These are phyloP conservation scores for Lyophyllum decastes DNA, from an alignment of 768 basidiomycete species.

Conservation along the genomic window DNA sequence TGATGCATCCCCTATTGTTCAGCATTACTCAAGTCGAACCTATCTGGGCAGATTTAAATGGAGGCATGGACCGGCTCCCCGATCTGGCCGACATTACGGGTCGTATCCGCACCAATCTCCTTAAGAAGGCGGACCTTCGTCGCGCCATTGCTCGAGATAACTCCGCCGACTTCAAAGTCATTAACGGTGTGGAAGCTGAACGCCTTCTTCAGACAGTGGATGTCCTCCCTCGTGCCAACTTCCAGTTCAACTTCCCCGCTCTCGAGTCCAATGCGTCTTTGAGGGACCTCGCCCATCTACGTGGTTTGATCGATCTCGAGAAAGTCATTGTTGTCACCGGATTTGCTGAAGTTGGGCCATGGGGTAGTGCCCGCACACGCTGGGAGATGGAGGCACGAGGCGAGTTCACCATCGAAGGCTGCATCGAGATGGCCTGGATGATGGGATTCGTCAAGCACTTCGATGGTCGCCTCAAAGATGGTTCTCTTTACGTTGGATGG, in stretches of 20 bases:
- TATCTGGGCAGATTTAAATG: constrained; percentile 98
- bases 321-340: constrained; percentile 96
- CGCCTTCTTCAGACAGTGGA: constrained; percentile 89
- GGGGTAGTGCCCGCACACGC: constrained; percentile 96
- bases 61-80: constrained; percentile 96
- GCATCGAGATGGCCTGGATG: constrained; percentile 99
- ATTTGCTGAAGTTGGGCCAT: constrained; percentile 96
- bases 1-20: constrained; percentile 99
- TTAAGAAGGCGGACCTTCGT: constrained; percentile 88
- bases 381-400: constrained; percentile 99
- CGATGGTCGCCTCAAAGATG: constrained; percentile 93
- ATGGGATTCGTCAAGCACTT: constrained; percentile 99
- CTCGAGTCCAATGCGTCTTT: constrained; percentile 76
- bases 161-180: constrained; percentile 90
- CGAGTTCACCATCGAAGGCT: constrained; percentile 96
- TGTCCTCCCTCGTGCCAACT: constrained; percentile 96
- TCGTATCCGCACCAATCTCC: constrained; percentile 80
- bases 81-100: constrained; percentile 91
- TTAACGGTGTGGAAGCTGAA: constrained; percentile 90
- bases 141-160: constrained; percentile 94
- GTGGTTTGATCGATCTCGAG: constrained; percentile 90
- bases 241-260: constrained; percentile 91
- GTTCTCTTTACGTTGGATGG: constrained; percentile 95
- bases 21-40: constrained; percentile 99
- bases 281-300: constrained; percentile 74